phyloP scores from a whole-genome alignment of 306 rosid species.

The Fragaria vesca region DNA sequence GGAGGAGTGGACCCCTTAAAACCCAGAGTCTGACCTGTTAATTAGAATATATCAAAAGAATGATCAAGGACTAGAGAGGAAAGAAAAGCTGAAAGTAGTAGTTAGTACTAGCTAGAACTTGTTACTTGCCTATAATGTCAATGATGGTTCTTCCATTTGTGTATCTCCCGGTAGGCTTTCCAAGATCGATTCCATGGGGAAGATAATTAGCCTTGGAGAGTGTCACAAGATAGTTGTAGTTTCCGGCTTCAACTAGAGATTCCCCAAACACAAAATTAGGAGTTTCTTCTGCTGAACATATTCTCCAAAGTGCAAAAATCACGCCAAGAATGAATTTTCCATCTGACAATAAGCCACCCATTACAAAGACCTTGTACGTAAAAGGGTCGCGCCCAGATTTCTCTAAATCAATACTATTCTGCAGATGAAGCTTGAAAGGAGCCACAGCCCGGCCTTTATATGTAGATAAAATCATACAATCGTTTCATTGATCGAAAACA shows the following conservation, averaged over 20 bases:
- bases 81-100: not conserved
- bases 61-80: not conserved
- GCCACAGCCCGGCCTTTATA: not conserved
- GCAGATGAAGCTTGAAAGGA: not conserved
- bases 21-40: slow-evolving; percentile 58
- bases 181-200: slow-evolving; percentile 73
- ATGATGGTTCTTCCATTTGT: slow-evolving; percentile 75
- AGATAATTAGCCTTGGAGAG: slow-evolving; percentile 52
- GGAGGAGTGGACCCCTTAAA: slow-evolving; percentile 48
- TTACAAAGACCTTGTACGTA: slow-evolving; percentile 2
- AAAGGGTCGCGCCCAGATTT: not conserved
- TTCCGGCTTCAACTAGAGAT: slow-evolving; percentile 68
- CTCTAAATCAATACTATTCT: not conserved
- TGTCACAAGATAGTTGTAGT: slow-evolving; percentile 57
- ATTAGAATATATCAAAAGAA: not conserved
- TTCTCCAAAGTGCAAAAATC: slow-evolving; percentile 20
- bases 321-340: slow-evolving; percentile 17
- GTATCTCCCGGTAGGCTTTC: slow-evolving; percentile 64
- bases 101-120: slow-evolving; percentile 13
- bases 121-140: slow-evolving; percentile 49
- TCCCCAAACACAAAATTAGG: slow-evolving; percentile 72
- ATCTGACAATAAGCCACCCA: slow-evolving; percentile 31
- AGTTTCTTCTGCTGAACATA: slow-evolving; percentile 31
- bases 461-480: not conserved
- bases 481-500: not conserved